Base-by-base conservation (phyloP, 2,329 filamentous ascomycete species). In the Tolypocladium endophyticum region DNA sequence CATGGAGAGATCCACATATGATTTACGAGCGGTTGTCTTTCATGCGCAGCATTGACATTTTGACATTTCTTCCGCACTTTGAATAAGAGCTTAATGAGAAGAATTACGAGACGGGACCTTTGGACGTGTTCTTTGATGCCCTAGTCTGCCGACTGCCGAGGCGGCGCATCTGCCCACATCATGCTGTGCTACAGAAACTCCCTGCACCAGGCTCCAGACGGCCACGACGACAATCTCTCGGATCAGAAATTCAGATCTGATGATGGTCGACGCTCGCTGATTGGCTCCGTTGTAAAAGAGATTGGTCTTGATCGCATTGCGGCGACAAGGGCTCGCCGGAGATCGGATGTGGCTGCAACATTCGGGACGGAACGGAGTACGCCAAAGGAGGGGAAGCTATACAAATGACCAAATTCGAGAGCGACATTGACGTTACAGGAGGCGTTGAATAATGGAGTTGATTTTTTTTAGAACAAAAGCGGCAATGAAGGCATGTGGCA, bases 31-130 rank as follows among this genome's bases (percentile, higher is more conserved):
- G 47, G 52, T 55, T 60, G 39, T 25, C 50, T 53, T 58, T 56
- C 33, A 20, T 38, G 28, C 52, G 18, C 39, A 33, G 36, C 55
- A 30, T 39, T 35, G 39, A 36, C 38, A 47, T 41, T 33, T 33
- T 7, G 30, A 25, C 14, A 41, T 39, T 43, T 33, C 25, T 54
- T 38, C 45, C n/a, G 23, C 41, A 50, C 20, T 58, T 58, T 47
- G 25, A 35, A 58, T 59, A 58, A 58, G 53, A 23, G 59, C 33
- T 58, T 55, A 58, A 62, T 62, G 55, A 58, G 52, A 57, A 60
- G 47, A 45, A 41, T 60, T 58, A 56, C 58, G 56, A 61, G 58
- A 53, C 23, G 54, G 39, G 57, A 43, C 6, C 30, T 38, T 36
- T 18, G 54, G 54, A 4, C 52, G 47, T 59, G 41, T 55, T 38